phyloP scores from a whole-genome alignment of 2,329 filamentous ascomycete genomes.

The Beauveria asiatica region DNA sequence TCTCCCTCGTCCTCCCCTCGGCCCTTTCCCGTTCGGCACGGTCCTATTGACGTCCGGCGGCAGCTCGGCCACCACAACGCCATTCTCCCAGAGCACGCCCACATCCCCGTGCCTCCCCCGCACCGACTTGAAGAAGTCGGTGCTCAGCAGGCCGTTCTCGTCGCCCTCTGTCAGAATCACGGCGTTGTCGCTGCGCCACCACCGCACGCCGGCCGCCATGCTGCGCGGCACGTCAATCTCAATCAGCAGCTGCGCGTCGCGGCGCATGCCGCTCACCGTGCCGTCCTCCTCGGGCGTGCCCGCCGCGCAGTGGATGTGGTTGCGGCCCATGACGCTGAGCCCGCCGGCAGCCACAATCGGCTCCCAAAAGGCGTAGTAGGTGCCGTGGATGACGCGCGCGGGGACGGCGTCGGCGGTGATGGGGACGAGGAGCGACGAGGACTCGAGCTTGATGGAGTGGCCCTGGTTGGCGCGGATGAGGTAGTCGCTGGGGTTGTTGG shows the following conservation, averaged over 20 bases:
- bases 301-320: conserved; percentile 83
- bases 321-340: conserved; percentile 70
- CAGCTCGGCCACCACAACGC: conserved; percentile 57
- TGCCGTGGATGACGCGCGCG: conserved; percentile 70
- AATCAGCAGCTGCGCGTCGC: conserved; percentile 66
- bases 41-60: conserved; percentile 48
- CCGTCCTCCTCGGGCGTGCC: conserved; percentile 49
- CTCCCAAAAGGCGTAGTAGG: conserved; percentile 73
- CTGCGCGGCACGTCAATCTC: conserved; percentile 65
- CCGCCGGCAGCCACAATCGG: conserved; percentile 69
- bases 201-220: conserved; percentile 54
- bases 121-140: conserved; percentile 64
- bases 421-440: conserved; percentile 64
- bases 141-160: conserved; percentile 52
- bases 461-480: conserved; percentile 94
- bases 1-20: conserved; percentile 33
- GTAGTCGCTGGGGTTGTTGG: conserved; percentile 51
- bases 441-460: conserved; percentile 71
- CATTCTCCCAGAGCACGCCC: conserved; percentile 62
- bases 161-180: conserved; percentile 59
- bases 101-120: conserved; percentile 51
- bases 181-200: conserved; percentile 73
- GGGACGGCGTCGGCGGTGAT: conserved; percentile 52
- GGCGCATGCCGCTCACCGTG: conserved; percentile 75
- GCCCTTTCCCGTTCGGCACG: conserved; percentile 40